phyloP scores from a whole-genome alignment of 2,329 filamentous ascomycete genomes.

The Fusarium sp. region DNA sequence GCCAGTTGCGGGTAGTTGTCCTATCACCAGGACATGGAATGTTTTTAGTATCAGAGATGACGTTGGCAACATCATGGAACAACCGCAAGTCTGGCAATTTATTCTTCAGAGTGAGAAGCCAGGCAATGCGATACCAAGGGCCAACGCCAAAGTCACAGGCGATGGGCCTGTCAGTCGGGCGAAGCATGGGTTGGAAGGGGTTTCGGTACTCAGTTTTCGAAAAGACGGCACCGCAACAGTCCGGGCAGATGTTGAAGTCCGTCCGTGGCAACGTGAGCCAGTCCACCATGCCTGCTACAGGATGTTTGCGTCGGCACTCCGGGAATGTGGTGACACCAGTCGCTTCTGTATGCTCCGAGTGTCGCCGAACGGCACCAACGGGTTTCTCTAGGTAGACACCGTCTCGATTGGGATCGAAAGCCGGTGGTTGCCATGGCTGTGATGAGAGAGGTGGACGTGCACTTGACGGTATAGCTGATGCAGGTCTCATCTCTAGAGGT shows the following conservation, averaged over 20 bases:
- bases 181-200: constrained; percentile 69
- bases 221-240: constrained; percentile 79
- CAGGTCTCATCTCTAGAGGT: constrained; percentile 35
- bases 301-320: constrained; percentile 74
- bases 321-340: constrained; percentile 61
- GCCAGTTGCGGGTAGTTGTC: constrained; percentile 74
- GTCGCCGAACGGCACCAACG: constrained; percentile 61
- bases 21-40: constrained; percentile 68
- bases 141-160: constrained; percentile 82
- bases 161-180: constrained; percentile 66
- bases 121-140: constrained; percentile 87
- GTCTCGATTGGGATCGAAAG: constrained; percentile 56
- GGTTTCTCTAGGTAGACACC: constrained; percentile 50
- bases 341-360: constrained; percentile 56
- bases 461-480: constrained; percentile 40
- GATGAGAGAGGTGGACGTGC: constrained; percentile 31
- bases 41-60: constrained; percentile 59
- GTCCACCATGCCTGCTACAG: constrained; percentile 73
- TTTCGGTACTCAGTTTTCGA: constrained; percentile 73
- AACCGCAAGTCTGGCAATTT: constrained; percentile 72
- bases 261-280: constrained; percentile 83
- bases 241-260: constrained; percentile 83
- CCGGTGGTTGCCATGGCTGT: constrained; percentile 57
- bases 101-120: constrained; percentile 81
- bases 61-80: constrained; percentile 74